These are phyloP conservation scores for Rhizopogon vesiculosus DNA, from an alignment of 768 basidiomycete genomes.

Conservation along the genomic window DNA sequence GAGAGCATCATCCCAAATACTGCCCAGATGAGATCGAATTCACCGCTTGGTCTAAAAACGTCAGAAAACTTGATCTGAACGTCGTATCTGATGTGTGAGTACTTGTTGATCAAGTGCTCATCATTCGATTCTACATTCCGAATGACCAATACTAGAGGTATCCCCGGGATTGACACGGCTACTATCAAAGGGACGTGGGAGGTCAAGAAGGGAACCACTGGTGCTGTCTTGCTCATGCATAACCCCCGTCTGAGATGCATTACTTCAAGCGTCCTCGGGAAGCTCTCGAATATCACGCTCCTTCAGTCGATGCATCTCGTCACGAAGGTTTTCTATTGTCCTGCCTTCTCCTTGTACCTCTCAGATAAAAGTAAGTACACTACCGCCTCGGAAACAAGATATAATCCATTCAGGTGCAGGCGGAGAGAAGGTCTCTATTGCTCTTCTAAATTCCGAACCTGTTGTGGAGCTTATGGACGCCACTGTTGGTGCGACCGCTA, in stretches of 20 bases:
- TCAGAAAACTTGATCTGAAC: constrained; percentile 3
- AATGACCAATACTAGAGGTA: neutral
- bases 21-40: constrained; percentile 7
- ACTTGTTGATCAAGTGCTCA: neutral
- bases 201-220: constrained; percentile 11
- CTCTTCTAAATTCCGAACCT: neutral
- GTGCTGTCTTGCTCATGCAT: constrained; percentile 19
- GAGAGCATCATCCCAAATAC: constrained; percentile 4
- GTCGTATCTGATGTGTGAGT: constrained; percentile 8
- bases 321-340: constrained; percentile 16
- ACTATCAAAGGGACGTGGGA: constrained; percentile 21
- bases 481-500: neutral
- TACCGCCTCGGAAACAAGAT: neutral
- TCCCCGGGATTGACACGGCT: constrained; percentile 14
- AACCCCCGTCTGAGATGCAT: constrained; percentile 7
- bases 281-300: constrained; percentile 7
- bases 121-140: neutral
- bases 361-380: neutral
- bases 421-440: neutral
- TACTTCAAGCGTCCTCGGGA: constrained; percentile 6
- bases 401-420: neutral
- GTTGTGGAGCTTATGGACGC: neutral
- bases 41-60: constrained; percentile 7
- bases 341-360: constrained; percentile 14
- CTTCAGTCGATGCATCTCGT: constrained; percentile 16